Evolutionary conservation across 106 monocot species (phyloP), one percentile per base, ranked within the genome.

Genomic region (Dendrobium nobile): DNA sequence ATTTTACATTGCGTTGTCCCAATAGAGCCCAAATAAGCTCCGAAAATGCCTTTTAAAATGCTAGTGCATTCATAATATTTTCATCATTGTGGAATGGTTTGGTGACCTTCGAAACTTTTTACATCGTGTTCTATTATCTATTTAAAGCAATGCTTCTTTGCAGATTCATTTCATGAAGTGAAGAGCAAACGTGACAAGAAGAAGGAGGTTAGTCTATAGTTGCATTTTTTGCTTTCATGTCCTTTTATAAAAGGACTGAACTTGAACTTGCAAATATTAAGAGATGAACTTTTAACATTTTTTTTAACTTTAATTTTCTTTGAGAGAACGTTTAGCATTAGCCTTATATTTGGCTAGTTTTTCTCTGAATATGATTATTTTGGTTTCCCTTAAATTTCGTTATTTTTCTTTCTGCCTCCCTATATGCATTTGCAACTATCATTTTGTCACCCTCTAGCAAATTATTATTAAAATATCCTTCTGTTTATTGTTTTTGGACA

Each of bases 131-230:
- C 2, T 44, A 4, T 22, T 75, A 22, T 75, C 7, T 47, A 18
- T 27, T 75, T 9, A 75, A 20, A n/a, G 75, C 11, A 11, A n/a
- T 43, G 43, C n/a, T 82, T 45, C 67, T 81, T 78, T 33, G 76
- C 72, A 97, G 96, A 94, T 89, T 89, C 93, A 74, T 97, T 97
- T 86, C 96, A 90, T 80, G 92, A 97, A 81, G 96, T 97, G 77
- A 97, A 88, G 89, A 97, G 94, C 85, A 97, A 97, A 84, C 84
- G 92, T 27, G 96, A 97, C 37, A 97, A 92, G 94, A 97, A 92
- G 94, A 97, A 94, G 78, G 96, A 97, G 90, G 96, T 97, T 24
- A 80, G 87, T 87, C 27, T 15, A 48, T 37, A 19, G 31, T 45
- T 28, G 19, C n/a, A 73, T 67, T 73, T 73, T 73, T 16, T 73